phyloP scores from a whole-genome alignment of 1,284 basidiomycete species.

The Lentinus polychrous region DNA sequence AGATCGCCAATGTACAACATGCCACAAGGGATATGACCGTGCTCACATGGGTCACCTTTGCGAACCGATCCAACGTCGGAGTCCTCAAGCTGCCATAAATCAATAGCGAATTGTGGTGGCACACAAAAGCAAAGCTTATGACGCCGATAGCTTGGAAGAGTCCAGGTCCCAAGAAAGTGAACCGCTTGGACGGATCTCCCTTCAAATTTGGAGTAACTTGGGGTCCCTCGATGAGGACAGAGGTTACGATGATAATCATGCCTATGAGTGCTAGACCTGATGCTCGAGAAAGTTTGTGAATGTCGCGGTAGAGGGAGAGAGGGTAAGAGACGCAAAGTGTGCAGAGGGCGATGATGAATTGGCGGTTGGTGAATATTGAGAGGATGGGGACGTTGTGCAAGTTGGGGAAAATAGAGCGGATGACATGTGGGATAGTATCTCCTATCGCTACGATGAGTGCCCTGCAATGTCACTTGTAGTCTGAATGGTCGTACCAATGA shows the following conservation, averaged over 20 bases:
- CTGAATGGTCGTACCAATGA: conserved; percentile 50
- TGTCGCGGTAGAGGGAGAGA: conserved; percentile 92
- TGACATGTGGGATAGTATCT: conserved; percentile 94
- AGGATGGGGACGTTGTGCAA: conserved; percentile 65
- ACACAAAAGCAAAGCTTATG: conserved; percentile 93
- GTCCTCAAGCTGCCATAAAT: conserved; percentile 93
- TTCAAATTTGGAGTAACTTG: conserved; percentile 75
- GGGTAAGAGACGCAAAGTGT: conserved; percentile 91
- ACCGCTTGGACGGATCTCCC: conserved; percentile 67
- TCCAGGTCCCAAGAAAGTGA: conserved; percentile 69
- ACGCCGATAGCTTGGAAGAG: conserved; percentile 92
- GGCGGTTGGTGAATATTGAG: conserved; percentile 75
- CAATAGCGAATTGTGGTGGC: conserved; percentile 88
- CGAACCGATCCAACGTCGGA: conserved; percentile 93
- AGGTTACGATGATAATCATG: conserved; percentile 90
- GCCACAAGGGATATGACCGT: conserved; percentile 77
- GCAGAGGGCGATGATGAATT: conserved; percentile 83
- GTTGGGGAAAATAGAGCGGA: conserved; percentile 81
- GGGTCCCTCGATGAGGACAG: conserved; percentile 84
- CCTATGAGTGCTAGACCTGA: conserved; percentile 85
- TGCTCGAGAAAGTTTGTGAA: conserved; percentile 93
- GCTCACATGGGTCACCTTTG: conserved; percentile 88
- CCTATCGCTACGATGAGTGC: conserved; percentile 34
- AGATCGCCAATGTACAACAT: conserved; percentile 82
- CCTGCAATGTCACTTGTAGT: background rate